Conservation (phyloP, 805 yeast genomes). For the Candida caryicola region DNA sequence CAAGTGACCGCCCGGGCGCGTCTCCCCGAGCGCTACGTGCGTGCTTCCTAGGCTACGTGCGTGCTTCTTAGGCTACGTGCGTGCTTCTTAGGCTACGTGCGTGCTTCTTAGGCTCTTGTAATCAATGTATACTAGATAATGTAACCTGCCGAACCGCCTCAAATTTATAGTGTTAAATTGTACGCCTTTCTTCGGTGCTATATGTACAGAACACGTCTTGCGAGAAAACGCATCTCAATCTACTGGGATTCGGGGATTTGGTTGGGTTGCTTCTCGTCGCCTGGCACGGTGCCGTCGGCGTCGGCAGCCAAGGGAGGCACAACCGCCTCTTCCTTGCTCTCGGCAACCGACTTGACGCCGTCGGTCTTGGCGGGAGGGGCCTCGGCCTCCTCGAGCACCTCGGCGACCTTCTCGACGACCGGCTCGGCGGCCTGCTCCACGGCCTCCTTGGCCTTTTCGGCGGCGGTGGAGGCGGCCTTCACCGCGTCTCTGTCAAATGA, state of each 20-base stretch:
- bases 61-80: too few species aligned
- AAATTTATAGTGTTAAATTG: too few species aligned
- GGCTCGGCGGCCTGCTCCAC: slow-evolving; percentile 6
- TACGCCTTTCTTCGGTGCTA: background rate
- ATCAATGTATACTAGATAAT: too few species aligned
- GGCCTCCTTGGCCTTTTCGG: slow-evolving; percentile 2
- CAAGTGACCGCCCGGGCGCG: too few species aligned
- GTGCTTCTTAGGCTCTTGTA: too few species aligned
- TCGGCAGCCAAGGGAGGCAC: slow-evolving; percentile 13
- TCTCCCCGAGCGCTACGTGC: too few species aligned
- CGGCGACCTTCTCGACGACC: slow-evolving; percentile 9
- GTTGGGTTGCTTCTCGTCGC: background rate
- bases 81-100: too few species aligned
- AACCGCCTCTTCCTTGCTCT: slow-evolving; percentile 10
- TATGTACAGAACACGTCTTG: background rate
- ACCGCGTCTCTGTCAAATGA: slow-evolving; percentile 4
- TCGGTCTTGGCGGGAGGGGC: slow-evolving; percentile 4
- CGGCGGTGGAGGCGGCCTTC: slow-evolving; percentile 5
- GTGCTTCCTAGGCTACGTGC: too few species aligned
- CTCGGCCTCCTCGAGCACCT: slow-evolving; percentile 7
- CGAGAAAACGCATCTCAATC: background rate
- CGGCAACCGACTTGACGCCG: slow-evolving; percentile 5
- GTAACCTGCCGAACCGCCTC: too few species aligned
- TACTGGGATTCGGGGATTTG: slow-evolving; percentile 11
- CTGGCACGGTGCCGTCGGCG: slow-evolving; percentile 3